Evolutionary conservation across 352 stramenopile genomes (phyloP).

Genomic region (Phytophthora palmivora): DNA sequence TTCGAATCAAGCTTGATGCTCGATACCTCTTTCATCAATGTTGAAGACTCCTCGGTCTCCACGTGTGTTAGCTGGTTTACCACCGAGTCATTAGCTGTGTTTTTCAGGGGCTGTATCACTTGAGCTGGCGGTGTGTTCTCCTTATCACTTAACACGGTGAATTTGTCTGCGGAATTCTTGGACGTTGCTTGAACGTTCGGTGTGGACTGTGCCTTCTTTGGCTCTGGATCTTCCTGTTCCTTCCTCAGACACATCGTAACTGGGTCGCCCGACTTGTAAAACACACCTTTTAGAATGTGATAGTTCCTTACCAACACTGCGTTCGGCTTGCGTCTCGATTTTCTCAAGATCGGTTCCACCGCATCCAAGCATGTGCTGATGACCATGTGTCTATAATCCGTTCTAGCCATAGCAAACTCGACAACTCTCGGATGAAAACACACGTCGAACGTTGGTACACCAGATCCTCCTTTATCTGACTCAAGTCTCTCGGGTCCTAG

Average conservation of each 20-base stretch:
- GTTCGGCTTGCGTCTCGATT: conserved; percentile 33
- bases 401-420: conserved; percentile 56
- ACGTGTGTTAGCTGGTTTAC: conserved; percentile 30
- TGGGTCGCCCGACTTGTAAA: conserved; percentile 85
- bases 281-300: conserved; percentile 86
- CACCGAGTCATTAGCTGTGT: conserved; percentile 14
- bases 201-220: conserved; percentile 3
- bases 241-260: conserved; percentile 78
- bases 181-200: conserved; percentile 1
- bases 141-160: conserved; percentile 18
- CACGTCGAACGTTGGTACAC: conserved; percentile 89
- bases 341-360: conserved; percentile 67
- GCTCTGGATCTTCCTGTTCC: conserved; percentile 14
- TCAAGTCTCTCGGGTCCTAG: conserved; percentile 92
- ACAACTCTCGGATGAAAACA: conserved; percentile 93
- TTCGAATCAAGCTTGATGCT: conserved; percentile 19
- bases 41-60: conserved; percentile 11
- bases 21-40: conserved; percentile 33
- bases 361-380: conserved; percentile 89
- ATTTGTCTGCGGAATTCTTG: conserved; percentile 9
- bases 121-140: conserved; percentile 13
- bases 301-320: conserved; percentile 55
- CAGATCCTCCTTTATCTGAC: conserved; percentile 78
- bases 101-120: not conserved
- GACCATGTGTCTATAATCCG: conserved; percentile 87